These are phyloP conservation scores for Panicum miliaceum DNA, from an alignment of 176 grass and related monocot species.

Conservation along the genomic window DNA sequence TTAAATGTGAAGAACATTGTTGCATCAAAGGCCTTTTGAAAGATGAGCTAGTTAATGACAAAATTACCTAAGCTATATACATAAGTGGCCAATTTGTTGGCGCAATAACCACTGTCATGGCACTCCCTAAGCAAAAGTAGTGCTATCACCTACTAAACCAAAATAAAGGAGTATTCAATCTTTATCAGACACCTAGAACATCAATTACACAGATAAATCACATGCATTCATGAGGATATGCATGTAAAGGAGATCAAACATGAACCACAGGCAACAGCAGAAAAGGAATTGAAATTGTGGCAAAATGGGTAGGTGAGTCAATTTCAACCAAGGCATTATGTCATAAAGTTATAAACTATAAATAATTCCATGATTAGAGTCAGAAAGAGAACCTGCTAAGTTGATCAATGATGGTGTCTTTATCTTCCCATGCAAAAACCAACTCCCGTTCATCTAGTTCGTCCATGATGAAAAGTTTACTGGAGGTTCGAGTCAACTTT, in stretches of 20 bases:
- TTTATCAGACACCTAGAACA: conserved; percentile 1
- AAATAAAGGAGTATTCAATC: not conserved
- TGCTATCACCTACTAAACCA: not conserved
- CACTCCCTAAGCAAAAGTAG: not conserved
- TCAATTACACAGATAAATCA: conserved; percentile 19
- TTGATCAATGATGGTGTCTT: conserved; percentile 58
- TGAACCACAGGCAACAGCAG: conserved; percentile 1
- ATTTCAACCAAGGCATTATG: not conserved
- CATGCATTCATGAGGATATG: not conserved
- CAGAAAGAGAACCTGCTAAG: conserved; percentile 44
- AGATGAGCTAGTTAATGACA: conserved; percentile 2
- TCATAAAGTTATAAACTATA: conserved; percentile 13
- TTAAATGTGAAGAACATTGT: conserved; percentile 4
- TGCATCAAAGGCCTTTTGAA: conserved; percentile 5
- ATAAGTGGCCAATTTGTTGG: not conserved
- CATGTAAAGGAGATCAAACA: conserved; percentile 8
- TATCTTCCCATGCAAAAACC: conserved; percentile 66
- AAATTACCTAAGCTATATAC: conserved; percentile 6
- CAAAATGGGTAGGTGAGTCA: not conserved
- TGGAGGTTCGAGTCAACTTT: conserved; percentile 52
- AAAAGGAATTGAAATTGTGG: not conserved
- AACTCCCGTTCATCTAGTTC: conserved; percentile 60
- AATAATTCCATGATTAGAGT: conserved; percentile 3
- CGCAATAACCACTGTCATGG: not conserved
- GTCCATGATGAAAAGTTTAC: conserved; percentile 62